Conservation (phyloP, 495 filamentous ascomycete species). For the Haplographium delicatum region DNA sequence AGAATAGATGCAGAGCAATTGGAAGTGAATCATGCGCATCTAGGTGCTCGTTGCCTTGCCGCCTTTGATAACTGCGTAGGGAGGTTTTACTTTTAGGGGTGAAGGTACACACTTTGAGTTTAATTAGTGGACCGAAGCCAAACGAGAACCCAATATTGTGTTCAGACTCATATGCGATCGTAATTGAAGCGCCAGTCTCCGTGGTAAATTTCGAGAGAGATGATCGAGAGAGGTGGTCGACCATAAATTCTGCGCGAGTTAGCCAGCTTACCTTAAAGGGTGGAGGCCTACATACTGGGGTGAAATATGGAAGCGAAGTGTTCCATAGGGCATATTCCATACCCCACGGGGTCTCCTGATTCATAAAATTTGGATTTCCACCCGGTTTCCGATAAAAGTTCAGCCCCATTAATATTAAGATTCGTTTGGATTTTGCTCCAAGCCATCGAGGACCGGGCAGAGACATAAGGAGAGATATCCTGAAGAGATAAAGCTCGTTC, state of each 20-base stretch:
- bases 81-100: background rate
- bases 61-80: background rate
- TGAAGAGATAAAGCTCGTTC: background rate
- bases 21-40: conserved; percentile 1
- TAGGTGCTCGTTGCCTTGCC: background rate
- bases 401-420: background rate
- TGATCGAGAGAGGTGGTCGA: background rate
- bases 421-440: background rate
- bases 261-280: background rate
- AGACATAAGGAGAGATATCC: background rate
- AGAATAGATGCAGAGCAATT: background rate
- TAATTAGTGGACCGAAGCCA: background rate
- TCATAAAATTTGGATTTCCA: background rate
- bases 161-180: background rate
- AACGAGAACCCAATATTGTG: background rate
- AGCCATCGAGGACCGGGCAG: background rate
- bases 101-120: background rate
- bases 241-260: background rate
- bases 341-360: background rate
- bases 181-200: background rate
- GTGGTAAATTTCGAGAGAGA: background rate
- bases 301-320: background rate
- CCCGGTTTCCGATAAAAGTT: background rate
- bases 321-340: background rate
- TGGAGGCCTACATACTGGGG: background rate